A percentile compares a stretch with the other conserved stretches of the same genome.
phyloP scores from a whole-genome alignment of 1,284 basidiomycete genomes.

The Malassezia arunalokei region DNA sequence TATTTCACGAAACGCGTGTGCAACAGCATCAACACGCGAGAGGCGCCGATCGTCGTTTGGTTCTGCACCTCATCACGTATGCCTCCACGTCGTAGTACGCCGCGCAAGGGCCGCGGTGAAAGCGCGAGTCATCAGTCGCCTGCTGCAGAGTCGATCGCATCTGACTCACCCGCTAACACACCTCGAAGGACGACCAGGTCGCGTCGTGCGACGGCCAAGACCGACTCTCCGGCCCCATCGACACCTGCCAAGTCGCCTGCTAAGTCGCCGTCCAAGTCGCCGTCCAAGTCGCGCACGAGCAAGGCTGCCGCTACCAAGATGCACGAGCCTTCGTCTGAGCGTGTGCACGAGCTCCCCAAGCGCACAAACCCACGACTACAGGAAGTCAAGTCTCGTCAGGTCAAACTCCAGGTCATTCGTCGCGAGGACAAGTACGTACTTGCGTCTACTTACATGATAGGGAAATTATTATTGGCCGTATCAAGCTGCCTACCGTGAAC shows the following conservation, averaged over 20 bases:
- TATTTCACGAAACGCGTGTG: neutral
- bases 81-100: slow-evolving; percentile 18
- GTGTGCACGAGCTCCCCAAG: slow-evolving; percentile 28
- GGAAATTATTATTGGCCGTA: slow-evolving; percentile 74
- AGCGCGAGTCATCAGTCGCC: neutral
- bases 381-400: slow-evolving; percentile 45
- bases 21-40: slow-evolving; percentile 1
- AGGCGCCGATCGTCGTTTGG: slow-evolving; percentile 1
- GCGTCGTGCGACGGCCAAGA: slow-evolving; percentile 11
- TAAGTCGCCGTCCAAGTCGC: neutral
- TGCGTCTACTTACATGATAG: neutral
- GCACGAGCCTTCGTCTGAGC: neutral
- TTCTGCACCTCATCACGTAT: slow-evolving; percentile 1
- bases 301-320: neutral
- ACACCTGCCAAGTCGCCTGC: neutral
- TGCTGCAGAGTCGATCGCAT: neutral
- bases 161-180: neutral
- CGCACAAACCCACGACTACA: slow-evolving; percentile 33
- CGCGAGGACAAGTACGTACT: slow-evolving; percentile 55
- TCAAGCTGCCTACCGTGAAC: slow-evolving; percentile 72
- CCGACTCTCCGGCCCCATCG: neutral
- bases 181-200: slow-evolving; percentile 5
- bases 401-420: slow-evolving; percentile 72
- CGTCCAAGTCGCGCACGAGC: neutral
- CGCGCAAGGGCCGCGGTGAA: slow-evolving; percentile 11